These are phyloP conservation scores for Nowakowskiella sp. DNA, from an alignment of 192 early-diverging fungal genomes.

Conservation along the genomic window DNA sequence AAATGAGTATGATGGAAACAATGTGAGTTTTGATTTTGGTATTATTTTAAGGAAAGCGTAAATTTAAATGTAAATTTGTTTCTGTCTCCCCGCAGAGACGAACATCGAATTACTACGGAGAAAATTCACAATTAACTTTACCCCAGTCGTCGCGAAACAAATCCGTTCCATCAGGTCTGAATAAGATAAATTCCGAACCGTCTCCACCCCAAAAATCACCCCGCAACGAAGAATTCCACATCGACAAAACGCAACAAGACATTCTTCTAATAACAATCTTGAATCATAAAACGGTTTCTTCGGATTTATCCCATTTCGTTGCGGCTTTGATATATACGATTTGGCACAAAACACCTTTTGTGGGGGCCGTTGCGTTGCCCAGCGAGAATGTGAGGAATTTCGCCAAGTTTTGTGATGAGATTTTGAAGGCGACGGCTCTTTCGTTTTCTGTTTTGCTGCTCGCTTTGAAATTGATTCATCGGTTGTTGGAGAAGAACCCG, in stretches of 20 bases:
- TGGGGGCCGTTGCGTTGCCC: not conserved
- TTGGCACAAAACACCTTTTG: not conserved
- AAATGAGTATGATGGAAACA: too few species aligned
- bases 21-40: too few species aligned
- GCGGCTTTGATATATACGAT: not conserved
- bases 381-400: conserved; percentile 24
- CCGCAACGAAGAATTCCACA: not conserved
- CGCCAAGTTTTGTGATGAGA: conserved; percentile 38
- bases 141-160: too few species aligned
- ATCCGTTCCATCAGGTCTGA: too few species aligned
- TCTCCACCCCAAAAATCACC: not conserved
- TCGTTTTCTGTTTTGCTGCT: conserved; percentile 55
- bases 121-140: too few species aligned
- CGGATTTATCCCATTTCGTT: not conserved
- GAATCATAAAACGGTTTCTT: not conserved
- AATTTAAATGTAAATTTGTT: too few species aligned
- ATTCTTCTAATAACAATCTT: not conserved
- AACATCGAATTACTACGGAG: too few species aligned
- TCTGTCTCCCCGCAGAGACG: too few species aligned
- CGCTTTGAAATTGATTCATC: conserved; percentile 56
- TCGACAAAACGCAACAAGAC: not conserved
- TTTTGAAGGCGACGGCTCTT: conserved; percentile 53
- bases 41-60: too few species aligned
- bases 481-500: conserved; percentile 46
- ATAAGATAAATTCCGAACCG: too few species aligned